Conservation (phyloP, 129 eudicot species). For the Mikania micrantha region DNA sequence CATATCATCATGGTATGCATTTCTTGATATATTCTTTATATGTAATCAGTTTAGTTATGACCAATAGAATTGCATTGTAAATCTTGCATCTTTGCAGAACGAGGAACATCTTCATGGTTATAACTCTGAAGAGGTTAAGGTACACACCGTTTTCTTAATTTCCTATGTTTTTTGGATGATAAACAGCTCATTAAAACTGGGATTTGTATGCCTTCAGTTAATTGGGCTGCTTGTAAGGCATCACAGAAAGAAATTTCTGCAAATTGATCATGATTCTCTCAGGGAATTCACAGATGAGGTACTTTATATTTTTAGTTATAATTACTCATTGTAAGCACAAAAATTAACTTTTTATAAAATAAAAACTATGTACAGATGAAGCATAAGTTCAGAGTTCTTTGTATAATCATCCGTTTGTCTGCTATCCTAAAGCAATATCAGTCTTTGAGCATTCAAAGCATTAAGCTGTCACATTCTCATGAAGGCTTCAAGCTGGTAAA, state of each 20-base stretch:
- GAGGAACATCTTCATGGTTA: conserved; percentile 77
- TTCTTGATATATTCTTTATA: not conserved
- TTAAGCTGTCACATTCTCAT: conserved; percentile 41
- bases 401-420: conserved; percentile 62
- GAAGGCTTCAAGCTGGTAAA: conserved; percentile 71
- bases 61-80: not conserved
- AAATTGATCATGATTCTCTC: conserved; percentile 31
- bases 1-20: conserved; percentile 54
- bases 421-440: conserved; percentile 35
- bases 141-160: conserved; percentile 14
- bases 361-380: conserved; percentile 25
- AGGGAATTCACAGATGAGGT: conserved; percentile 63
- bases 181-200: not conserved
- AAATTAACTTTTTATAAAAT: not conserved
- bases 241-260: conserved; percentile 72
- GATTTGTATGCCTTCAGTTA: conserved; percentile 37
- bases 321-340: not conserved
- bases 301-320: not conserved
- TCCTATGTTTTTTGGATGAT: not conserved
- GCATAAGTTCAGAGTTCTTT: conserved; percentile 67
- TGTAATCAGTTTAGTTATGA: not conserved
- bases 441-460: conserved; percentile 23
- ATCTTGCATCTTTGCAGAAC: conserved; percentile 35
- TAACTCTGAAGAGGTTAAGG: conserved; percentile 62
- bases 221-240: conserved; percentile 68